A percentile compares a stretch with the other conserved stretches of the same genome.
phyloP scores from a whole-genome alignment of 768 basidiomycete genomes.

The Coprinopsis marcescibilis region DNA sequence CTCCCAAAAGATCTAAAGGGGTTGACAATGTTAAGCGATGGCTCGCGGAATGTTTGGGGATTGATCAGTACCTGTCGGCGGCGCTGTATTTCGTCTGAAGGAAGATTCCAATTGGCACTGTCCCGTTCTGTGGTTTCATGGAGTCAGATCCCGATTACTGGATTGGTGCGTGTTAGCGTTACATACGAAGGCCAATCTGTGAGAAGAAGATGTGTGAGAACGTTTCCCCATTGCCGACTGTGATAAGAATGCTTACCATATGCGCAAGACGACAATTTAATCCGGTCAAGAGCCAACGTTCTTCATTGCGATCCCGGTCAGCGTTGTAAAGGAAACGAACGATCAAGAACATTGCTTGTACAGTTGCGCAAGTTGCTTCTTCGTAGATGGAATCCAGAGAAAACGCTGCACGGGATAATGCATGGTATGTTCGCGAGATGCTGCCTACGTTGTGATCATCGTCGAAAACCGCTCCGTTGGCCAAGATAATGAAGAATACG shows the following conservation, averaged over 20 bases:
- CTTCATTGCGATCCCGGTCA: constrained; percentile 38
- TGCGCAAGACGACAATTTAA: constrained; percentile 36
- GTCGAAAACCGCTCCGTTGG: constrained; percentile 43
- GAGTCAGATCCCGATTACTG: constrained; percentile 4
- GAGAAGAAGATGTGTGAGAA: constrained; percentile 4
- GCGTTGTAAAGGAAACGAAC: constrained; percentile 36
- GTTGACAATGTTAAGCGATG: constrained; percentile 1
- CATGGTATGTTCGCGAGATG: constrained; percentile 37
- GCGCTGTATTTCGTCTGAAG: constrained; percentile 38
- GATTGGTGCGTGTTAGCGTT: background rate
- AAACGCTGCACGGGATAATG: constrained; percentile 42
- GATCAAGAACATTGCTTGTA: constrained; percentile 43
- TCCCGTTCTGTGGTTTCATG: constrained; percentile 37
- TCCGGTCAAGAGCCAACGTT: constrained; percentile 45
- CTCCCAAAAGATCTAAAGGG: constrained; percentile 45
- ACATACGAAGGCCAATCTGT: constrained; percentile 49
- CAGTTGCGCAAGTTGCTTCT: constrained; percentile 40
- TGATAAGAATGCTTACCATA: constrained; percentile 28
- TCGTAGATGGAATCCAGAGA: constrained; percentile 38
- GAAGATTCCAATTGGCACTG: constrained; percentile 41
- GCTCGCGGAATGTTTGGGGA: background rate
- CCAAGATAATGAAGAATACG: constrained; percentile 47
- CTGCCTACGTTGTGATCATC: constrained; percentile 24
- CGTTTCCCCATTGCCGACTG: constrained; percentile 3
- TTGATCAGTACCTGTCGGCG: constrained; percentile 28